Evolutionary conservation across 2,329 filamentous ascomycete genomes (phyloP), one percentile per base, ranked within the genome.

Genomic region (Penicillium sp.): DNA sequence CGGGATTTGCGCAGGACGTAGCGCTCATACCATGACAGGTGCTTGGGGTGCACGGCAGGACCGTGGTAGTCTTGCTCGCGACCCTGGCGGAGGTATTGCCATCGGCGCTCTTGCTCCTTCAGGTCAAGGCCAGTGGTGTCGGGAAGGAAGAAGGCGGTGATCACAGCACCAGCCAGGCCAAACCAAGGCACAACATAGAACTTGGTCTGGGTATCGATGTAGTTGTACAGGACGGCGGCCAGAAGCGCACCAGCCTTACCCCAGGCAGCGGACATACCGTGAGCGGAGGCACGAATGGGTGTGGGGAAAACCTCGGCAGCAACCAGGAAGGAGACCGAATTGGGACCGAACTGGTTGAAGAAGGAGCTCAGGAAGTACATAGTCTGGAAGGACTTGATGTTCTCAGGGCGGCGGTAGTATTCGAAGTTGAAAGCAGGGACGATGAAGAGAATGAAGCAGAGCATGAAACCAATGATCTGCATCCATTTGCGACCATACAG

Each of bases 341-440:
- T 97, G 71, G 91, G 91, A 12, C 91, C 91, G 64, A 97, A 97
- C 69, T 97, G 91, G 79, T 96, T 96, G 83, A 97, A 97, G 77
- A 97, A 97, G 22, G 88, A 95, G 7, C 88, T 95, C 60, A 97
- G 70, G 75, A 95, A 96, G 79, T 96, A 96, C 88, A 97, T 95
- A 66, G 90, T 83, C 75, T 96, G 90, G 83, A 97, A 97, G n/a
- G 78, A 76, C 64, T 88, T 83, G 68, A 96, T 85, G 61, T 88
- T 81, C 6, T 76, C 75, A 1, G 77, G 73, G 43, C 76, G 76
- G 19, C 80, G 88, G 76, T 89, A 96, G 80, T 93, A 89, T 0
- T 87, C 68, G 75, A 84, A 95, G 65, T 88, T 77, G 79, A 95
- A 95, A 40, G 85, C 90, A 1, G 91, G 91, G 37, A 96, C 80